Base-by-base conservation (phyloP, 306 rosid genomes). In the Coriaria nepalensis region DNA sequence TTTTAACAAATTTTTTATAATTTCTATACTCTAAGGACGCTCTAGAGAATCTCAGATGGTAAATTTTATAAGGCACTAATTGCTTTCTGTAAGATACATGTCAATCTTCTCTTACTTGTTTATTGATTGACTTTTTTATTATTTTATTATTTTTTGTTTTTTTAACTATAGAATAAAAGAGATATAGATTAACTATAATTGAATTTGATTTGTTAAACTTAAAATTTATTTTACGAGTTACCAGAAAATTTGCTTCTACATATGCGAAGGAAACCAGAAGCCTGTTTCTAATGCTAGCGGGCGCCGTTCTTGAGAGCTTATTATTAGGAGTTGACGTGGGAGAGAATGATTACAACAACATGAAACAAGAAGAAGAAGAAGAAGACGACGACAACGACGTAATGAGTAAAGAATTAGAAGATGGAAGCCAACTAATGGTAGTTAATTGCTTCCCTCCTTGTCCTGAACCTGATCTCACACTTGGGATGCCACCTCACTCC, bases 401-500 rank as follows among this genome's bases (percentile, higher is more conserved):
- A 34, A 42, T 73, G 33, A 2, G 74, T n/a, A 72, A 72, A 35
- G 76, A 69, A 0, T 69, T 88, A 15, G 53, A 76, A 76, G 65
- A 74, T 63, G 96, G 96, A 36, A 83, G 96, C 74, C 96, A 88
- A 56, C 59, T 88, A 61, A 73, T 88, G 79, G 75, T 84, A 15
- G 56, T 71, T n/a, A 88, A 88, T 68, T 78, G 73, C 52, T 88
- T 83, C 53, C 96, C 96, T 15, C 67, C 83, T 48, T 88, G 96
- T 51, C 96, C 96, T 40, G 63, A 88, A 49, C 96, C 96, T 4
- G 86, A 83, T n/a, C 71, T 88, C 64, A 88, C 96, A 33, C 71
- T 88, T 3, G 96, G 96, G 33, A 68, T 88, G 73, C 95, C 93
- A 15, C 86, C 96, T 49, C 96, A 88, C 69, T 88, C 96, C 7